A percentile compares a stretch with the other conserved stretches of the same genome.
These are phyloP conservation scores for Penicillium brevicompactum DNA, from an alignment of 2,329 filamentous ascomycete genomes.

Conservation along the genomic window DNA sequence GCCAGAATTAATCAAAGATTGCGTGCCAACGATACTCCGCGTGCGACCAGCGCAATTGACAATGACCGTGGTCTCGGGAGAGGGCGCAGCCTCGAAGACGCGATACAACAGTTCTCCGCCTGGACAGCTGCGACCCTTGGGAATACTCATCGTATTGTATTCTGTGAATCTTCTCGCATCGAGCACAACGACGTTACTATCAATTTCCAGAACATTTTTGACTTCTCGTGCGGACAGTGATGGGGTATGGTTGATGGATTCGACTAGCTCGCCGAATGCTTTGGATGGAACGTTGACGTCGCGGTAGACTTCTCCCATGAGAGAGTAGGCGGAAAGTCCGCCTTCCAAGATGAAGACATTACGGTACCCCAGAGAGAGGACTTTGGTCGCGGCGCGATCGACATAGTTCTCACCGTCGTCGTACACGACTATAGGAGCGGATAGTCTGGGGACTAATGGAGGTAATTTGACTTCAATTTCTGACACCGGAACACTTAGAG, in stretches of 20 bases:
- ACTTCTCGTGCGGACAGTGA: slow-evolving; percentile 29
- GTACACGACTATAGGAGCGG: slow-evolving; percentile 31
- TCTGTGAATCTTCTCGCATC: slow-evolving; percentile 34
- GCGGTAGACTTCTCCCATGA: slow-evolving; percentile 31
- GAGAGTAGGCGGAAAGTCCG: slow-evolving; percentile 27
- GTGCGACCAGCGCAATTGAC: slow-evolving; percentile 37
- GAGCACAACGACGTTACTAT: slow-evolving; percentile 27
- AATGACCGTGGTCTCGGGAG: slow-evolving; percentile 29
- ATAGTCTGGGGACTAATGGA: slow-evolving; percentile 28
- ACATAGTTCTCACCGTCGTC: slow-evolving; percentile 33
- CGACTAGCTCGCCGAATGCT: slow-evolving; percentile 36
- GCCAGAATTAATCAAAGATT: slow-evolving; percentile 30
- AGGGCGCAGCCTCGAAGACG: slow-evolving; percentile 30
- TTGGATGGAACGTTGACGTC: slow-evolving; percentile 37
- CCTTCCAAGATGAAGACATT: slow-evolving; percentile 28
- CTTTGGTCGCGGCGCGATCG: slow-evolving; percentile 22
- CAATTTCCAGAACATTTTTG: slow-evolving; percentile 26
- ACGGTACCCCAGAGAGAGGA: slow-evolving; percentile 27
- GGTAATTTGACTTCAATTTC: slow-evolving; percentile 31
- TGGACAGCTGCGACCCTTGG: slow-evolving; percentile 33
- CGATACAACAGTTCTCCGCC: slow-evolving; percentile 34
- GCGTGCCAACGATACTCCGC: slow-evolving; percentile 34
- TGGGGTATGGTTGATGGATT: slow-evolving; percentile 33
- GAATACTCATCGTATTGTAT: slow-evolving; percentile 37
- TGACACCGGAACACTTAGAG: slow-evolving; percentile 31